A percentile compares a stretch with the other conserved stretches of the same genome.
These are phyloP conservation scores for Plasmodium berghei DNA, from an alignment of 169 alveolate genomes.

Conservation along the genomic window DNA sequence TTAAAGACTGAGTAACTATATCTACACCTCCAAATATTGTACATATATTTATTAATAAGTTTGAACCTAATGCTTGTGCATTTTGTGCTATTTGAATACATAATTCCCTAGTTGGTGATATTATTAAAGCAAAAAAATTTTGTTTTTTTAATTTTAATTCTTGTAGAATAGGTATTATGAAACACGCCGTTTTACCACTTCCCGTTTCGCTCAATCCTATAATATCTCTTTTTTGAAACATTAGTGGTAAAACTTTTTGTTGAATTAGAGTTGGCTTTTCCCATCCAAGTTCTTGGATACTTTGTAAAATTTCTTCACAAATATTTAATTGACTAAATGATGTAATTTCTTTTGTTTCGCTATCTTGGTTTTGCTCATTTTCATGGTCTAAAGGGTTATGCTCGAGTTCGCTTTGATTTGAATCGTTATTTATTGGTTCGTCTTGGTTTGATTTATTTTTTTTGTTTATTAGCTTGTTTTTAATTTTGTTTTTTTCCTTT, in stretches of 20 bases:
- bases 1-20: conserved; percentile 95
- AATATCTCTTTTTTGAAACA: conserved; percentile 96
- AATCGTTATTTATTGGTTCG: neutral
- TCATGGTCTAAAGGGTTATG: neutral
- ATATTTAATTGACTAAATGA: conserved; percentile 94
- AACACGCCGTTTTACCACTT: conserved; percentile 95
- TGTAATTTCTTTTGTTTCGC: conserved; percentile 7
- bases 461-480: conserved; percentile 5
- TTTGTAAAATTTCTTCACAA: conserved; percentile 95
- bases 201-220: conserved; percentile 99
- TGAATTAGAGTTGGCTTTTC: conserved; percentile 95
- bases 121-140: conserved; percentile 91
- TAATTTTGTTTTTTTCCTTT: conserved; percentile 23
- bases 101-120: conserved; percentile 99
- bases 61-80: conserved; percentile 95
- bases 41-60: conserved; percentile 92
- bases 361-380: neutral
- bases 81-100: conserved; percentile 98
- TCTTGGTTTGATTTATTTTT: conserved; percentile 5
- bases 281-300: conserved; percentile 93
- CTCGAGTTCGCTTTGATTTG: neutral
- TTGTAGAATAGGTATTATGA: conserved; percentile 97
- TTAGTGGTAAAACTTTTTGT: conserved; percentile 93
- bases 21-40: conserved; percentile 98
- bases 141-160: conserved; percentile 90